Base-by-base conservation (phyloP, 768 basidiomycete genomes). In the Tulasnella sp. region DNA sequence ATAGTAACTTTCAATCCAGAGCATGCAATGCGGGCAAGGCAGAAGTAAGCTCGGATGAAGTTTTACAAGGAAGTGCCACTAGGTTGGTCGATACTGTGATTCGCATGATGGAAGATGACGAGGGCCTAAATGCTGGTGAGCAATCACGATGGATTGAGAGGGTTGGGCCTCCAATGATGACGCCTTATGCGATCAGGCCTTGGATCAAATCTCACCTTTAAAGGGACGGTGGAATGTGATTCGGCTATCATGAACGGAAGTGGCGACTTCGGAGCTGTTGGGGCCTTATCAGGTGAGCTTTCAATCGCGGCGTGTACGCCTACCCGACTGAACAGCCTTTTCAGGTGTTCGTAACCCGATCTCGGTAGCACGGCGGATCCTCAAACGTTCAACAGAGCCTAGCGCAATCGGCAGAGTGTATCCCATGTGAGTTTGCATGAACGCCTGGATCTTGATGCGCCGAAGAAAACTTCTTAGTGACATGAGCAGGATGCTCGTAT, bases 201-300 rank as follows among this genome's bases (percentile, higher is more conserved):
- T 61, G 87, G 89, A 3, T 87, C 88, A 1, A 91, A 90, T 68
- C 72, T 91, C 48, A 88, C 85, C 0, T 63, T 83, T 2, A 74
- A 78, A n/a, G 87, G 89, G 12, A 73, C 72, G 2, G 87, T 89
- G 17, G 88, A 91, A 70, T 90, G 88, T 64, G 88, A 91, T 64
- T 87, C 88, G 7, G 77, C 85, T 11, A 73, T 90, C 58, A 86
- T 87, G 81, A 71, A 73, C 21, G 77, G 78, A 22, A 70, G 68
- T 2, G 66, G 69, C 21, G 69, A 71, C n/a, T 91, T 85, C 66
- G 88, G 86, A 25, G 80, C 83, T 63, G 78, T 83, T 17, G 89
- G 85, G 45, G 88, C 87, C 2, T 74, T 85, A 27, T 75, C 82
- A 68, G 85, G 86, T 83, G 65, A 21, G 60, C 58, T 10, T n/a